Percentiles rank a stretch among this genome's conserved stretches.
Conservation (phyloP, 768 basidiomycete species). For the Mycena belliarum region DNA sequence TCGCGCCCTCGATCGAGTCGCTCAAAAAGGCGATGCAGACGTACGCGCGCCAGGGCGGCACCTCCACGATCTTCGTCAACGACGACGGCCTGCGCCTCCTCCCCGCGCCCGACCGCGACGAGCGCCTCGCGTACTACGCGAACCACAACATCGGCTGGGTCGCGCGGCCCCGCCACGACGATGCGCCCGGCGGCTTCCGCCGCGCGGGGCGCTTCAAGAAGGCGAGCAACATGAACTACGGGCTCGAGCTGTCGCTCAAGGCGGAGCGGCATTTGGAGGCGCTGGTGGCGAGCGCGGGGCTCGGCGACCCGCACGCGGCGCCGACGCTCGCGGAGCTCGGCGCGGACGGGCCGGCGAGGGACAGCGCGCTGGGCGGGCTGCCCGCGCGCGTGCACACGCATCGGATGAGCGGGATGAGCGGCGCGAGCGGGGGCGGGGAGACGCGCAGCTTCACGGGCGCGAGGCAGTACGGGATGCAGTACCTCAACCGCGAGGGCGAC, state of each 20-base stretch:
- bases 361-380: too few relatives aligned
- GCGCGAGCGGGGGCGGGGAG: conserved; percentile 31
- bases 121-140: conserved; percentile 72
- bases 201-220: conserved; percentile 94
- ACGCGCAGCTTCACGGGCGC: conserved; percentile 26
- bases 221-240: conserved; percentile 88
- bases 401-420: conserved; percentile 32
- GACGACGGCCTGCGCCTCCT: conserved; percentile 82
- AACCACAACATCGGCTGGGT: conserved; percentile 82
- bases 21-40: conserved; percentile 87
- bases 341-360: too few relatives aligned
- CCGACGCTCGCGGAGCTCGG: too few relatives aligned
- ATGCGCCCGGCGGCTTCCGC: conserved; percentile 63
- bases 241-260: conserved; percentile 63
- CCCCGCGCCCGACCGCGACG: conserved; percentile 58
- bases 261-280: conserved; percentile 52
- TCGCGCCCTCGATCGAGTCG: conserved; percentile 23
- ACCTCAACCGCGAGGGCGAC: conserved; percentile 64
- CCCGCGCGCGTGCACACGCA: too few relatives aligned
- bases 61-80: conserved; percentile 76
- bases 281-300: conserved; percentile 44
- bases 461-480: conserved; percentile 61
- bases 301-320: too few relatives aligned
- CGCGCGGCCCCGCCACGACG: conserved; percentile 73
- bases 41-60: conserved; percentile 87